A percentile compares a stretch with the other conserved stretches of the same genome.
These are phyloP conservation scores for Mortierella sp. DNA, from an alignment of 371 early-diverging fungal species.

Conservation along the genomic window DNA sequence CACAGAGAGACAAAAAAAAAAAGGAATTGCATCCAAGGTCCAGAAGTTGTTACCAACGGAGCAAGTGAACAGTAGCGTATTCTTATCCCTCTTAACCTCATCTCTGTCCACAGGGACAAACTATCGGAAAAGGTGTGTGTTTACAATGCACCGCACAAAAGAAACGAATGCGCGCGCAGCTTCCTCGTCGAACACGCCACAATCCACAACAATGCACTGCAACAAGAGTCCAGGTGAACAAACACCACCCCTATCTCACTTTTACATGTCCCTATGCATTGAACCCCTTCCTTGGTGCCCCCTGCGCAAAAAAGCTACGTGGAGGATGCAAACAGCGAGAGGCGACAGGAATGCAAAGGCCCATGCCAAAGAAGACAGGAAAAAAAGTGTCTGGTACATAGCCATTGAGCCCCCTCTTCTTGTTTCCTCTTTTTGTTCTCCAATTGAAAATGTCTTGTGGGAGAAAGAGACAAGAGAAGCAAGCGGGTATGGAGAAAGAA, in stretches of 20 bases:
- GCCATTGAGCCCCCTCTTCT: neutral
- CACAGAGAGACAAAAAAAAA: neutral
- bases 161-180: neutral
- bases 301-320: neutral
- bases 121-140: neutral
- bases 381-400: neutral
- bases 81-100: neutral
- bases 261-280: neutral
- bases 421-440: too few relatives aligned
- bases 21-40: neutral
- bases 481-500: neutral
- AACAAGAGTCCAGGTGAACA: neutral
- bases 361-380: neutral
- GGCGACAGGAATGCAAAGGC: neutral
- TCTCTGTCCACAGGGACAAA: slow-evolving; percentile 16
- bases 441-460: too few relatives aligned
- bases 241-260: neutral
- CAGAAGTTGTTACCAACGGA: neutral
- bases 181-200: neutral
- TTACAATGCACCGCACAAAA: neutral
- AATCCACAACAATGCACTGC: neutral
- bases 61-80: neutral
- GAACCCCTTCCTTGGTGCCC: neutral
- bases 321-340: neutral
- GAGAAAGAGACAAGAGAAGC: too few relatives aligned